A percentile compares a stretch with the other conserved stretches of the same genome.
Evolutionary conservation across 169 alveolate species (phyloP).

Genomic region (Ichthyophthirius multifiliis): DNA sequence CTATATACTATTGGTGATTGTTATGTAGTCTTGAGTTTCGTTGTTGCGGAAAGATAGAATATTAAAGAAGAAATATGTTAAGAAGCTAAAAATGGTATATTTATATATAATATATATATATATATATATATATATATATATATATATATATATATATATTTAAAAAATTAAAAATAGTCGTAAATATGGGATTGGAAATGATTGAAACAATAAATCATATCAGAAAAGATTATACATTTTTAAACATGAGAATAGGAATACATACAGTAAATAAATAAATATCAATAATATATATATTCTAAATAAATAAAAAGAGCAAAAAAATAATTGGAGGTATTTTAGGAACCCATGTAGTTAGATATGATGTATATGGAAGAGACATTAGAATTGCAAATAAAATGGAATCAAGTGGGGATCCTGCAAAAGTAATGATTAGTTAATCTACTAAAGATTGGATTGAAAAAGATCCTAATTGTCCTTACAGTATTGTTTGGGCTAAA

Average conservation of each 20-base stretch:
- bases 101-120: no score
- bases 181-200: slow-evolving; percentile 81
- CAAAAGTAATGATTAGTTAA: no score
- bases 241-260: slow-evolving; percentile 76
- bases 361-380: slow-evolving; percentile 53
- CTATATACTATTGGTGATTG: slow-evolving; percentile 86
- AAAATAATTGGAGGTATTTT: slow-evolving; percentile 43
- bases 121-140: not conserved
- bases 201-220: slow-evolving; percentile 69
- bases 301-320: no score
- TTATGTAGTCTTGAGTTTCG: slow-evolving; percentile 80
- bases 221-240: slow-evolving; percentile 55
- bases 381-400: slow-evolving; percentile 50
- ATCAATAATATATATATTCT: not conserved
- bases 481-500: no score
- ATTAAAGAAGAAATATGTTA: slow-evolving; percentile 49
- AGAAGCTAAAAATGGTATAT: slow-evolving; percentile 23
- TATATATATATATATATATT: not conserved
- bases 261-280: slow-evolving; percentile 49
- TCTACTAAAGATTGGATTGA: no score
- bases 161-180: slow-evolving; percentile 1
- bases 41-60: slow-evolving; percentile 45
- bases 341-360: slow-evolving; percentile 53
- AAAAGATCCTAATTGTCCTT: no score
- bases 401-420: no score